Evolutionary conservation across 176 grass and related monocot genomes (phyloP).

Genomic region (Phoenix roebelenii): DNA sequence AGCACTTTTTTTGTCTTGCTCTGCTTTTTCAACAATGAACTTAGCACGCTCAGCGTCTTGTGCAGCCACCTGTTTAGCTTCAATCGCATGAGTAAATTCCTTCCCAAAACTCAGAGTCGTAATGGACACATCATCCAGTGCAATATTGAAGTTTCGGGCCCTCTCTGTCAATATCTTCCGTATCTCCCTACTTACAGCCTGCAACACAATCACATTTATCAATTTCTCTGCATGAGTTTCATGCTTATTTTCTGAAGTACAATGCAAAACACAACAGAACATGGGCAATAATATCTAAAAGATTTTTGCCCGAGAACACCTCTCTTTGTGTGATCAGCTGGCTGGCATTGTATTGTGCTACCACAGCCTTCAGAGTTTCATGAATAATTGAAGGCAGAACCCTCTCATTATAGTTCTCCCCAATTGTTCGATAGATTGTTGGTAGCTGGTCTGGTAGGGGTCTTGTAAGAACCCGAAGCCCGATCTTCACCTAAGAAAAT

Average conservation of each 20-base stretch:
- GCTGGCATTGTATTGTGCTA: slow-evolving; percentile 96
- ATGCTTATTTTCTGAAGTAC: too few relatives aligned
- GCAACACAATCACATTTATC: slow-evolving; percentile 14
- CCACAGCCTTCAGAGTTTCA: slow-evolving; percentile 91
- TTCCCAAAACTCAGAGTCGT: slow-evolving; percentile 85
- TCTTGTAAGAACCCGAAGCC: slow-evolving; percentile 73
- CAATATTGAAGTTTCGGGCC: slow-evolving; percentile 84
- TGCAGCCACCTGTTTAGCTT: slow-evolving; percentile 95
- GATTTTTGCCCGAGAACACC: slow-evolving; percentile 18
- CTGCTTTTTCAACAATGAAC: slow-evolving; percentile 78
- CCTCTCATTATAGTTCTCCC: slow-evolving; percentile 82
- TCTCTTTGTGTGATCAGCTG: slow-evolving; percentile 97
- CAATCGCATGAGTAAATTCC: slow-evolving; percentile 92
- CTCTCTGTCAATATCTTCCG: slow-evolving; percentile 94
- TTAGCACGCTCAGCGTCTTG: slow-evolving; percentile 87
- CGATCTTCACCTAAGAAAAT: slow-evolving; percentile 54
- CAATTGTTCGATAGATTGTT: slow-evolving; percentile 64
- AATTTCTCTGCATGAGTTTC: not conserved
- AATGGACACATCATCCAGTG: slow-evolving; percentile 93
- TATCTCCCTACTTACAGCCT: slow-evolving; percentile 97
- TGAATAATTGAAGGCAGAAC: slow-evolving; percentile 94
- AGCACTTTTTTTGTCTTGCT: slow-evolving; percentile 80
- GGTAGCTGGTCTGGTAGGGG: slow-evolving; percentile 67
- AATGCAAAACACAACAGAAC: too few relatives aligned
- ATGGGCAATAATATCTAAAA: too few relatives aligned